Evolutionary conservation across 2,329 filamentous ascomycete species (phyloP).

Genomic region (Aspergillus sp.): DNA sequence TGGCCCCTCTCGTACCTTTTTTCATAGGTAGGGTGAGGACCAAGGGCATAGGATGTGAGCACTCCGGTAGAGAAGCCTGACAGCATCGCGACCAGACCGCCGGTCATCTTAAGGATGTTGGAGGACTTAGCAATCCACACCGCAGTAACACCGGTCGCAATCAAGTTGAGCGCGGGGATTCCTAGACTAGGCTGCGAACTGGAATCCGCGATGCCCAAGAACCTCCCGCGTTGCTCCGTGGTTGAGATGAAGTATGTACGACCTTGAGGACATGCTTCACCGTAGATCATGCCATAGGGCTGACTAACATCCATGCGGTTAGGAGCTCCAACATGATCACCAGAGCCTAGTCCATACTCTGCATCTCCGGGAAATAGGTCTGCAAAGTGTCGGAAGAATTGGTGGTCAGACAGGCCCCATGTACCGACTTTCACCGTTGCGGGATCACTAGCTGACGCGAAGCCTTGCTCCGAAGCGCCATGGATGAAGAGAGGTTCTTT

Average conservation of each 20-base stretch:
- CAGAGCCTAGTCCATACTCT: constrained; percentile 76
- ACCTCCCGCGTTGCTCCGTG: constrained; percentile 75
- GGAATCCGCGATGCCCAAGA: constrained; percentile 64
- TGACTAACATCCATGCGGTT: constrained; percentile 93
- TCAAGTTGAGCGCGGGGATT: constrained; percentile 72
- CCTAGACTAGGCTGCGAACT: constrained; percentile 67
- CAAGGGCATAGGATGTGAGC: constrained; percentile 78
- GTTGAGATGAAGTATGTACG: constrained; percentile 74
- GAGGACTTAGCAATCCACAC: constrained; percentile 89
- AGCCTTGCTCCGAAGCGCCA: constrained; percentile 75
- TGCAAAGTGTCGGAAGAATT: constrained; percentile 73
- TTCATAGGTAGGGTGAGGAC: constrained; percentile 60
- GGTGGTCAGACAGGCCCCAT: constrained; percentile 78
- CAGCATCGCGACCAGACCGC: constrained; percentile 78
- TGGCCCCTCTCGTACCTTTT: constrained; percentile 71
- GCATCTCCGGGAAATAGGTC: constrained; percentile 73
- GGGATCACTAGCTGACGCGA: constrained; percentile 81
- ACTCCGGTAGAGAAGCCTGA: constrained; percentile 81
- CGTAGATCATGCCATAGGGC: constrained; percentile 77
- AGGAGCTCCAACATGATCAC: constrained; percentile 71
- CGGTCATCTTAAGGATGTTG: constrained; percentile 69
- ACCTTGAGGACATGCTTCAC: constrained; percentile 83
- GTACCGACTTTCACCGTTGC: constrained; percentile 71
- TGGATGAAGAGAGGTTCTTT: constrained; percentile 79
- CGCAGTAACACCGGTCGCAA: constrained; percentile 71